Conservation (phyloP, 23 red algal genomes). For the Porphyridium purpureum region DNA sequence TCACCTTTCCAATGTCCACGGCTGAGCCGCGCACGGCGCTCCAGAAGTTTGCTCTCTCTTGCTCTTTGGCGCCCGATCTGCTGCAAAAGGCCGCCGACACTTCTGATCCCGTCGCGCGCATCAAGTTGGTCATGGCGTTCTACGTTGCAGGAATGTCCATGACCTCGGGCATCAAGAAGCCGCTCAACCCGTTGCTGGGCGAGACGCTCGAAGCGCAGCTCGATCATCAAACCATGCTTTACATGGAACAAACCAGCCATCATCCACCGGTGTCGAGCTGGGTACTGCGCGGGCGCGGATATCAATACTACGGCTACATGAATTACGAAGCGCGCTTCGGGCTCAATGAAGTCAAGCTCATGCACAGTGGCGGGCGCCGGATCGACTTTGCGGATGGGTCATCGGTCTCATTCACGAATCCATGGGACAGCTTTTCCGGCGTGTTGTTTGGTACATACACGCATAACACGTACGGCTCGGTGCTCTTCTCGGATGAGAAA, state of each 20-base stretch:
- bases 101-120: not conserved
- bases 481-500: constrained; percentile 1
- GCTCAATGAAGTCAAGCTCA: constrained; percentile 5
- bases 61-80: not conserved
- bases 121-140: not conserved
- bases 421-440: constrained; percentile 3
- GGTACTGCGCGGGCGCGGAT: not conserved
- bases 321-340: constrained; percentile 3
- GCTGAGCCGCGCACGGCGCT: constrained; percentile 3
- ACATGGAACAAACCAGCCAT: constrained; percentile 17
- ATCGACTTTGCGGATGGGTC: constrained; percentile 14
- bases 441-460: constrained; percentile 7
- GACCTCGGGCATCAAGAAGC: constrained; percentile 10
- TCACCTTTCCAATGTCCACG: constrained; percentile 6
- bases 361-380: constrained; percentile 1
- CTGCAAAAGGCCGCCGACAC: not conserved
- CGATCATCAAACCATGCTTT: not conserved
- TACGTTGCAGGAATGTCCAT: constrained; percentile 6
- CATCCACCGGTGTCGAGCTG: constrained; percentile 7
- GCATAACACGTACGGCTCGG: constrained; percentile 7
- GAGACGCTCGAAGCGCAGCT: constrained; percentile 5
- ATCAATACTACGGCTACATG: not conserved
- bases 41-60: constrained; percentile 1
- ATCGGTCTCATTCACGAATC: not conserved
- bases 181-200: constrained; percentile 5